A percentile compares a stretch with the other conserved stretches of the same genome.
Evolutionary conservation across 2,329 filamentous ascomycete species (phyloP).

Genomic region (Cladobotryum protrusum): DNA sequence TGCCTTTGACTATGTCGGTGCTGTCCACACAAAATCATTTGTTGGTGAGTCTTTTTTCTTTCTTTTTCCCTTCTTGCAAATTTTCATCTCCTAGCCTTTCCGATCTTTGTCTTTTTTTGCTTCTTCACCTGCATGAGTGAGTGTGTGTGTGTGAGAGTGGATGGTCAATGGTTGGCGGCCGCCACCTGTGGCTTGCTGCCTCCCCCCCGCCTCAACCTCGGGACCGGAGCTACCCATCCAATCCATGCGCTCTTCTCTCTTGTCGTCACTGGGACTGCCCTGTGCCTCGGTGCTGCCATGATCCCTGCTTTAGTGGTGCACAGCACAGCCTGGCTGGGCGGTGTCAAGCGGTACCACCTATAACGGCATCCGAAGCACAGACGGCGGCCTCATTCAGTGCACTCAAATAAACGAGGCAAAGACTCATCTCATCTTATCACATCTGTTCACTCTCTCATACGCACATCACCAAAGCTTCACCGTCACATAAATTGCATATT

Average conservation of each 20-base stretch:
- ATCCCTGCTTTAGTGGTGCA: not conserved
- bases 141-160: not conserved
- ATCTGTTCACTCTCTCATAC: too few species aligned
- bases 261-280: not conserved
- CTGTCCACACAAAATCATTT: constrained; percentile 42
- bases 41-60: constrained; percentile 46
- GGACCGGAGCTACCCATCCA: not conserved
- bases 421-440: too few species aligned
- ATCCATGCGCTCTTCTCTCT: not conserved
- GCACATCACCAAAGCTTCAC: too few species aligned
- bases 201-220: not conserved
- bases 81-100: not conserved
- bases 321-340: not conserved
- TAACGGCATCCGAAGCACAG: not conserved
- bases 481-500: too few species aligned
- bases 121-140: not conserved
- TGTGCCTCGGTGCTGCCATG: too few species aligned
- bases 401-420: too few species aligned
- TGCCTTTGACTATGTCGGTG: constrained; percentile 37
- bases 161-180: not conserved
- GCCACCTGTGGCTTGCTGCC: not conserved
- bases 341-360: not conserved
- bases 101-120: not conserved
- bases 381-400: not conserved
- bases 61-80: constrained; percentile 2